A percentile compares a stretch with the other conserved stretches of the same genome.
Evolutionary conservation across 2,329 filamentous ascomycete species (phyloP).

Genomic region (Aspergillus fischeri): DNA sequence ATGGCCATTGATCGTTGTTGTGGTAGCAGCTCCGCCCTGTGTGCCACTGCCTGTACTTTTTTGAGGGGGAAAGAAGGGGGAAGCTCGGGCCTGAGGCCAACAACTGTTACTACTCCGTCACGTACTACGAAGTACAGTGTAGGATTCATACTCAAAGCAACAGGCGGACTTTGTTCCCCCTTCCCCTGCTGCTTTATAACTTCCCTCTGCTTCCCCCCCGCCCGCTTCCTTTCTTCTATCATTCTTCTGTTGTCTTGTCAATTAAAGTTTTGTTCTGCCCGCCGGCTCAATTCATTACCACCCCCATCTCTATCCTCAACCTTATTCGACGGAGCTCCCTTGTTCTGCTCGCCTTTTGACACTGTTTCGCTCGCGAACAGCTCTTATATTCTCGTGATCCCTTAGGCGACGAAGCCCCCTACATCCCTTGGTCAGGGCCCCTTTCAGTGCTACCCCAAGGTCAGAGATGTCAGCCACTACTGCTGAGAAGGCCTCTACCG

Average conservation of each 20-base stretch:
- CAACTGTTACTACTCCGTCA: background rate
- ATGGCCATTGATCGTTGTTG: too few species aligned
- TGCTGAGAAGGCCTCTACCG: constrained; percentile 47
- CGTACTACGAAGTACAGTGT: background rate
- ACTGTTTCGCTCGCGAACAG: constrained; percentile 1
- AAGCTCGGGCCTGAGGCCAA: background rate
- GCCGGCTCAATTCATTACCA: background rate
- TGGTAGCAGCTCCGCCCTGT: too few species aligned
- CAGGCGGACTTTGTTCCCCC: constrained; percentile 12
- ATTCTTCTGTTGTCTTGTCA: background rate
- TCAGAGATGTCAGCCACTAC: constrained; percentile 49
- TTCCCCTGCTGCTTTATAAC: constrained; percentile 5
- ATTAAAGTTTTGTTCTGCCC: background rate
- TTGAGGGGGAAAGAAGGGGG: background rate
- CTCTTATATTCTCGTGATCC: constrained; percentile 14
- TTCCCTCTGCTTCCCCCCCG: background rate
- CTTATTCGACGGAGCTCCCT: constrained; percentile 5
- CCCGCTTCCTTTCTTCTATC: background rate
- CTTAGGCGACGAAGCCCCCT: constrained; percentile 76
- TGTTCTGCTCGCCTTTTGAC: constrained; percentile 7
- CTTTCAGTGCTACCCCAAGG: constrained; percentile 57
- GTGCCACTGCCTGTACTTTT: too few species aligned
- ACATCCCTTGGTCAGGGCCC: constrained; percentile 98
- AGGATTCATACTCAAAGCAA: constrained; percentile 8
- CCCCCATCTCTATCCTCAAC: background rate